phyloP scores from a whole-genome alignment of 495 filamentous ascomycete genomes.

The Podospora anserina region DNA sequence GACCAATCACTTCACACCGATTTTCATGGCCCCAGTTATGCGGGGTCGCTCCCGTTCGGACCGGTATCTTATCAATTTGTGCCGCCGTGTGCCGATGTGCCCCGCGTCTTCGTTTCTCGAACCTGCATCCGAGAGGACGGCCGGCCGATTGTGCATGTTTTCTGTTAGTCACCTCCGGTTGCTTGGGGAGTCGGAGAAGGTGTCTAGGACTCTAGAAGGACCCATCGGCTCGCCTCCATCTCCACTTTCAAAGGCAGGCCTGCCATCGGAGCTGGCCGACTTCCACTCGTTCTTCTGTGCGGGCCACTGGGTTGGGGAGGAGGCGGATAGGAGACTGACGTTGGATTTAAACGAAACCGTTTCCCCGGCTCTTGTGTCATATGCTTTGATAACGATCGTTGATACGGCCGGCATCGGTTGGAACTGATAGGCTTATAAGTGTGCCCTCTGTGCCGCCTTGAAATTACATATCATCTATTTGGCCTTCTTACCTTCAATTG shows the following conservation, averaged over 20 bases:
- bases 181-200: not conserved
- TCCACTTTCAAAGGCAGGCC: not conserved
- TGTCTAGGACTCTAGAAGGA: not conserved
- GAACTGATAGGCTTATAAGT: not conserved
- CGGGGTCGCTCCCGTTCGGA: constrained; percentile 5
- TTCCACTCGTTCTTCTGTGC: constrained; percentile 12
- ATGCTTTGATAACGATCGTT: not conserved
- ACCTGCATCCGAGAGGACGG: constrained; percentile 1
- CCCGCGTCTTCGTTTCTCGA: not conserved
- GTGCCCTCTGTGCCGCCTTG: not conserved
- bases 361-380: not conserved
- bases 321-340: not conserved
- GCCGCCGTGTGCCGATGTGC: not conserved
- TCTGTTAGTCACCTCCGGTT: constrained; percentile 5
- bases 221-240: not conserved
- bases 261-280: constrained; percentile 27
- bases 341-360: not conserved
- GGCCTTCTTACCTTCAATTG: not conserved
- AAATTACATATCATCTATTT: not conserved
- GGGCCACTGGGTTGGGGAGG: not conserved
- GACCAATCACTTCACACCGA: constrained; percentile 11
- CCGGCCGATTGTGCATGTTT: not conserved
- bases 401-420: constrained; percentile 4
- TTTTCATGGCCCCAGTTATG: constrained; percentile 5
- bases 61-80: constrained; percentile 7